Percentiles rank a stretch among this genome's conserved stretches.
Conservation (phyloP, 2,329 filamentous ascomycete species). For the Ophiostoma sp. region DNA sequence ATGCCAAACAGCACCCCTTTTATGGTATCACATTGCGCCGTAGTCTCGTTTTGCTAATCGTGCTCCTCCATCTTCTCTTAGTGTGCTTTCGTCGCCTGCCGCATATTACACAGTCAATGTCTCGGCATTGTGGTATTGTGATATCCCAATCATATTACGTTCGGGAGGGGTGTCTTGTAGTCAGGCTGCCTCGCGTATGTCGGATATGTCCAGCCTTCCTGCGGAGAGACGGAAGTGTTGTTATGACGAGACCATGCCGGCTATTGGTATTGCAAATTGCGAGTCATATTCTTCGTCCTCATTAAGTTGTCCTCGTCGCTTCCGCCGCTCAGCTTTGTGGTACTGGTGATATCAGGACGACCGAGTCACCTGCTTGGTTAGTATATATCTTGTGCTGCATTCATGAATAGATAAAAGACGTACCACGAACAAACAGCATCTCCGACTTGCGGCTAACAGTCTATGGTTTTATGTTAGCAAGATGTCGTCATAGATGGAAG, state of each 20-base stretch:
- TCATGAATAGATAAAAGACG: constrained; percentile 29
- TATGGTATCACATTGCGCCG: constrained; percentile 5
- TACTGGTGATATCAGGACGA: constrained; percentile 31
- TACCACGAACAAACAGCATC: constrained; percentile 97
- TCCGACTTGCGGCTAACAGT: constrained; percentile 95
- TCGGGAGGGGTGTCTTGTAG: background rate
- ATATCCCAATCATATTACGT: background rate
- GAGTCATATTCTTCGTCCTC: background rate
- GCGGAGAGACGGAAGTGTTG: too few species aligned
- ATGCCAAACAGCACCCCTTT: constrained; percentile 4
- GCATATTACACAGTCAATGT: background rate
- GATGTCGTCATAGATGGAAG: background rate
- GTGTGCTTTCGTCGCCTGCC: background rate
- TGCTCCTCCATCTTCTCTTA: background rate
- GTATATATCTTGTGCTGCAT: background rate
- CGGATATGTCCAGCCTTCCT: background rate
- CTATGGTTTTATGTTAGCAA: constrained; percentile 39
- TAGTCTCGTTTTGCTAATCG: background rate
- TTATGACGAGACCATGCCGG: background rate
- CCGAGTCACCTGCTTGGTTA: constrained; percentile 26
- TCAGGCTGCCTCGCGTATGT: background rate
- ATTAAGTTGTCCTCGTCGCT: background rate
- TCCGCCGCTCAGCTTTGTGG: constrained; percentile 23
- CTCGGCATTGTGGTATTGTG: background rate
- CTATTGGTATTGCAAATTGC: too few species aligned